Evolutionary conservation across 768 basidiomycete genomes (phyloP), one percentile per base, ranked within the genome.

Genomic region (Collybiopsis confluens): DNA sequence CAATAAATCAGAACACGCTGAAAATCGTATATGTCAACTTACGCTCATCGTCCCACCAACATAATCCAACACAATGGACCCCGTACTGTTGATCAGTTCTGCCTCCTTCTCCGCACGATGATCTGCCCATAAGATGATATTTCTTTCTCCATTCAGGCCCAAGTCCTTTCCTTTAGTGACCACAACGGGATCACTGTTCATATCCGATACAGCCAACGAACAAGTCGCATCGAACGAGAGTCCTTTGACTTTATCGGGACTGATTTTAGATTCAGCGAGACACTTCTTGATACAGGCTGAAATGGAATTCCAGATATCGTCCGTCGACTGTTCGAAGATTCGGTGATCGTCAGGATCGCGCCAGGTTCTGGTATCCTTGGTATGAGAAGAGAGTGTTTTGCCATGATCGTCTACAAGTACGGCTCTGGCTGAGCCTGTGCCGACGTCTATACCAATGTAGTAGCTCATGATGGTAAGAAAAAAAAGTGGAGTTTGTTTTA

Each of bases 41-140:
- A 90, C 94, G 65, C 92, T 94, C 88, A 99, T 98, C 35, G 83
- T 90, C 42, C 94, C 94, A 9, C 97, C 97, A 44, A 98, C 94
- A 70, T 95, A 98, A 54, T 95, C 86, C 60, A 98, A 74, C 35
- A 97, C 93, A 26, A 85, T 76, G 46, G 90, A 90, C 1, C 84
- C 86, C 2, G 88, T 90, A 24, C 73, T 72, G 66, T 98, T 98
- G 75, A 98, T 95, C 40, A 87, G 66, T 40, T 91, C 83, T 2
- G 96, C 96, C 65, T 99, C 94, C 64, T 86, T 77, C 71, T 92
- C 88, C 0, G 97, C 96, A 46, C 96, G 82, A 69, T 97, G 94
- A 69, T 98, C 95, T 2, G 95, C 96, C 97, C 96, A 99, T 1
- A 99, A 76, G 40, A 98, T 82, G 55, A 98, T 79, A 67, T 98